A percentile compares a stretch with the other conserved stretches of the same genome.
These are phyloP conservation scores for Pezicula neosporulosa DNA, from an alignment of 2,329 filamentous ascomycete genomes.

Conservation along the genomic window DNA sequence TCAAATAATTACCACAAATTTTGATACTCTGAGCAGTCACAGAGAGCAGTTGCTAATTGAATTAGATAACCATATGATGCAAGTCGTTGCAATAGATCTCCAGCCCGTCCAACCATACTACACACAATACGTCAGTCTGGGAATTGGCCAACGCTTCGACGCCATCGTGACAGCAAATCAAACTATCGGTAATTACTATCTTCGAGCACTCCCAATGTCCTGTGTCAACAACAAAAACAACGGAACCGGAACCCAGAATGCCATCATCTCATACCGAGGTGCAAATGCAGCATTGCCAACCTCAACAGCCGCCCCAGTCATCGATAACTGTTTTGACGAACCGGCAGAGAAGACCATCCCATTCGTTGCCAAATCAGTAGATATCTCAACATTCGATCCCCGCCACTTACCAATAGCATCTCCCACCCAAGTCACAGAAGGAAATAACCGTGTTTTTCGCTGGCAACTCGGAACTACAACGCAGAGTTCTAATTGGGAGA, in stretches of 20 bases:
- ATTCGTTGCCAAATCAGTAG: conserved; percentile 8
- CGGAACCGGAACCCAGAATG: conserved; percentile 35
- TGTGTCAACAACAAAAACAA: conserved; percentile 38
- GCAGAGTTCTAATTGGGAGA: conserved; percentile 39
- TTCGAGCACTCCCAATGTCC: conserved; percentile 50
- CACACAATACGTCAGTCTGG: conserved; percentile 49
- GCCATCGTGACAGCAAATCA: conserved; percentile 41
- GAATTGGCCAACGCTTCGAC: conserved; percentile 43
- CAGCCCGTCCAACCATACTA: conserved; percentile 49
- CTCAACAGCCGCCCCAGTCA: conserved; percentile 8
- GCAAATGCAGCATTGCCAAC: conserved; percentile 39
- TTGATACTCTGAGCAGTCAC: too few species aligned
- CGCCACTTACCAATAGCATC: conserved; percentile 16
- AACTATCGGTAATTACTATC: conserved; percentile 49
- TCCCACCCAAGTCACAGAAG: conserved; percentile 2
- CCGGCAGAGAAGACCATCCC: conserved; percentile 13
- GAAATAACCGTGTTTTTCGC: conserved; percentile 31
- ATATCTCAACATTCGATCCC: background rate
- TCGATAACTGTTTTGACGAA: conserved; percentile 16
- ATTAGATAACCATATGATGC: conserved; percentile 45
- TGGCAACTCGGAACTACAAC: conserved; percentile 42
- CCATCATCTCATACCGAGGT: conserved; percentile 41
- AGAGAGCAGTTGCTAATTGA: background rate
- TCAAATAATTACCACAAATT: too few species aligned
- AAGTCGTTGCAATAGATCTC: conserved; percentile 59